A percentile compares a stretch with the other conserved stretches of the same genome.
phyloP scores from a whole-genome alignment of 2,329 filamentous ascomycete species.

The Paecilomyces niveus region DNA sequence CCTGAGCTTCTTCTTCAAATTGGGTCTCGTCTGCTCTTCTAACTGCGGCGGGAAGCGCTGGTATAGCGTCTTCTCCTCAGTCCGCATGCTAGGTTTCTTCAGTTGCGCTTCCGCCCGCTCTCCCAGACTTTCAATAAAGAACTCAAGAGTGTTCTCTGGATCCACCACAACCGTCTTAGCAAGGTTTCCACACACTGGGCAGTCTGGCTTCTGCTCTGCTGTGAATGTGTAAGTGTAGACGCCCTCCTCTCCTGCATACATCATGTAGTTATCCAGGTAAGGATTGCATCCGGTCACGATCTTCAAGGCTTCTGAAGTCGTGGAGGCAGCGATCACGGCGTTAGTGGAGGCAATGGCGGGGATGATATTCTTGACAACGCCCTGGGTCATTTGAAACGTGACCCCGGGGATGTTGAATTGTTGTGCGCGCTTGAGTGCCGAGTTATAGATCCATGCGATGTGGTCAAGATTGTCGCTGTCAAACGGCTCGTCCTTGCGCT shows the following conservation, averaged over 20 bases:
- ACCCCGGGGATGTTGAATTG: slow-evolving; percentile 90
- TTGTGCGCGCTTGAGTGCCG: slow-evolving; percentile 69
- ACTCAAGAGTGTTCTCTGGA: slow-evolving; percentile 64
- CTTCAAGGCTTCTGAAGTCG: slow-evolving; percentile 96
- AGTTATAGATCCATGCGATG: slow-evolving; percentile 92
- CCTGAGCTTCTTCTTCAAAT: slow-evolving; percentile 68
- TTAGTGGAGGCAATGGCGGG: slow-evolving; percentile 97
- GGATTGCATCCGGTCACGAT: slow-evolving; percentile 79
- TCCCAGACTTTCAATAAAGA: slow-evolving; percentile 78
- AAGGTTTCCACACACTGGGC: slow-evolving; percentile 83
- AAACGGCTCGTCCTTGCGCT: slow-evolving; percentile 73
- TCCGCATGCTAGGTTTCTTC: slow-evolving; percentile 83
- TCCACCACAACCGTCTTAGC: slow-evolving; percentile 69
- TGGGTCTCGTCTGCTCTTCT: slow-evolving; percentile 76
- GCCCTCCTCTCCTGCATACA: slow-evolving; percentile 93
- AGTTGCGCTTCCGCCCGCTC: slow-evolving; percentile 82
- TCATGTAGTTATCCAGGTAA: slow-evolving; percentile 91
- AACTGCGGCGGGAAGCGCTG: slow-evolving; percentile 77
- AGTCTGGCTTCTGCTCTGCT: slow-evolving; percentile 89
- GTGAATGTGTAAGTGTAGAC: slow-evolving; percentile 98
- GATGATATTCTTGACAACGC: slow-evolving; percentile 98
- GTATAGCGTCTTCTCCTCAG: slow-evolving; percentile 77
- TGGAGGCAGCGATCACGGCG: slow-evolving; percentile 88
- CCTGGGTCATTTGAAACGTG: slow-evolving; percentile 92
- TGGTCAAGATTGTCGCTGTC: slow-evolving; percentile 97